Conservation (phyloP, 441 rosid genomes). For the Cnidoscolus chayamansa region DNA sequence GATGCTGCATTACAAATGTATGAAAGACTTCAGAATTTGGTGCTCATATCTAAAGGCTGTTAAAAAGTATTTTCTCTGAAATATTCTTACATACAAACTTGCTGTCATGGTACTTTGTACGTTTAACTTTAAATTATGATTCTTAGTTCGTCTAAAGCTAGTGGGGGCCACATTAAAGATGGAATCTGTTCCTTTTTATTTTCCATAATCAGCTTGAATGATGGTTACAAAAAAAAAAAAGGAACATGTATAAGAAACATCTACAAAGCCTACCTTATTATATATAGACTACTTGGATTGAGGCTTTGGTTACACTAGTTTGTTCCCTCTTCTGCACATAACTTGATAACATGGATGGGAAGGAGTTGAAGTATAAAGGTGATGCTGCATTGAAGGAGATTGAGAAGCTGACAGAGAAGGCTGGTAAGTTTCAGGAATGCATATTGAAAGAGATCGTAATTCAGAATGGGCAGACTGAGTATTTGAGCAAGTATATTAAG, state of each 20-base stretch:
- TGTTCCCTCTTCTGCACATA: conserved; percentile 13
- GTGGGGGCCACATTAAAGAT: conserved; percentile 36
- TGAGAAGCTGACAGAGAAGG: conserved; percentile 63
- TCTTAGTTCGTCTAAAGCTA: conserved; percentile 29
- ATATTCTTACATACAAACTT: background rate
- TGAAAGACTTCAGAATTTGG: background rate
- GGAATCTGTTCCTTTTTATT: conserved; percentile 39
- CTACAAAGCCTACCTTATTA: conserved; percentile 26
- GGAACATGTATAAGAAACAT: conserved; percentile 4
- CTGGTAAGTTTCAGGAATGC: conserved; percentile 58
- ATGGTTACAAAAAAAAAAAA: conserved; percentile 16
- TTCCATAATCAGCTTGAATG: conserved; percentile 34
- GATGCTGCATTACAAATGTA: background rate
- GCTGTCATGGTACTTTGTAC: conserved; percentile 15
- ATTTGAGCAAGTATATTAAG: conserved; percentile 58
- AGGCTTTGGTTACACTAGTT: conserved; percentile 14
- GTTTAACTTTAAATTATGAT: conserved; percentile 27
- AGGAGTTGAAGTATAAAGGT: conserved; percentile 60
- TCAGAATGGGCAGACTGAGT: conserved; percentile 60
- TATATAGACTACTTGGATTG: conserved; percentile 37
- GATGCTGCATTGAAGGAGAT: conserved; percentile 65
- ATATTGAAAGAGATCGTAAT: conserved; percentile 57
- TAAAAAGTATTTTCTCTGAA: conserved; percentile 1
- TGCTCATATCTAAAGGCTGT: conserved; percentile 2
- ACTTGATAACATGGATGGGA: conserved; percentile 46